Evolutionary conservation across 1,139 yeast species (phyloP).

Genomic region (Debaryomycetaceae sp.): DNA sequence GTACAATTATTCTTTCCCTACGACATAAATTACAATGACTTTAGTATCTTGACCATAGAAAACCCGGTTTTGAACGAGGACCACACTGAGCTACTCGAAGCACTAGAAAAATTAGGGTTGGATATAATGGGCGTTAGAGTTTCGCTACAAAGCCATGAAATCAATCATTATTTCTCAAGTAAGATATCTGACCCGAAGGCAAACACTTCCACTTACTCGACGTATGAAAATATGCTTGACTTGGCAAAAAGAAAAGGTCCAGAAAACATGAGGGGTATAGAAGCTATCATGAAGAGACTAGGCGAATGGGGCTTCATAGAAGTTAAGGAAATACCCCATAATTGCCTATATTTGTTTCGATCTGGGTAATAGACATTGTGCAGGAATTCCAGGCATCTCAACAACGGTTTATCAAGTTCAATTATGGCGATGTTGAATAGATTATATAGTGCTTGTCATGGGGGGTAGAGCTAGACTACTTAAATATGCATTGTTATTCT

Average conservation of each 20-base stretch:
- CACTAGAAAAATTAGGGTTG: constrained; percentile 20
- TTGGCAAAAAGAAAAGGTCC: constrained; percentile 7
- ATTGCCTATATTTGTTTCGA: constrained; percentile 19
- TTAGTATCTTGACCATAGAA: constrained; percentile 31
- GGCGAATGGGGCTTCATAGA: constrained; percentile 28
- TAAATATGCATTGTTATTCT: background rate
- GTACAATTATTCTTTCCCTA: constrained; percentile 24
- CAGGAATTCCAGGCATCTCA: background rate
- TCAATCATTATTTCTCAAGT: constrained; percentile 13
- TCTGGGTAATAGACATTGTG: background rate
- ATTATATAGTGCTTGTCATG: no score
- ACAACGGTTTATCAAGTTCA: no score
- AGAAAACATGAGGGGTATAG: constrained; percentile 7
- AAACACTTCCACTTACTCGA: constrained; percentile 1
- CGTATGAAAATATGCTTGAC: constrained; percentile 17
- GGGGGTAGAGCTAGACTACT: background rate
- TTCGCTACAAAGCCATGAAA: constrained; percentile 12
- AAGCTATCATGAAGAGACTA: constrained; percentile 18
- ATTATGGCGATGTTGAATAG: no score
- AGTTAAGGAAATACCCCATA: constrained; percentile 20
- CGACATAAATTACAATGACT: constrained; percentile 27
- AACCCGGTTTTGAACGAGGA: constrained; percentile 16
- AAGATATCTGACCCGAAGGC: background rate
- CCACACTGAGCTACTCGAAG: constrained; percentile 20
- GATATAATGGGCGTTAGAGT: constrained; percentile 29